Conservation (phyloP, 805 yeast genomes). For the Suhomyces canberraensis region DNA sequence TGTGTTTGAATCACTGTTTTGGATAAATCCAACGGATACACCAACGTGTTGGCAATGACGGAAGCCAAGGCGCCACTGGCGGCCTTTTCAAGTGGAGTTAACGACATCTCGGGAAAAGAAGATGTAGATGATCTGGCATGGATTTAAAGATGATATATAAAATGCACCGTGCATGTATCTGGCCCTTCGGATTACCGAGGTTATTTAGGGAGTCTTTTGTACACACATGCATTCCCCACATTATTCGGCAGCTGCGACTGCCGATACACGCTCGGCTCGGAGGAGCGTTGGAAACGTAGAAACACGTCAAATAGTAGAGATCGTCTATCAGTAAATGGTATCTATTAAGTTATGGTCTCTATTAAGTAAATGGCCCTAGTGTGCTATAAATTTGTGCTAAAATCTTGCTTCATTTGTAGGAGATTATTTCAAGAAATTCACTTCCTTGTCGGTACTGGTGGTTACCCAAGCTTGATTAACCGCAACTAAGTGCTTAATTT, state of each 20-base stretch:
- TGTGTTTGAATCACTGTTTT: slow-evolving; percentile 79
- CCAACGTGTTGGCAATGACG: slow-evolving; percentile 70
- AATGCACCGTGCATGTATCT: neutral
- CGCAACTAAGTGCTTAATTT: slow-evolving; percentile 40
- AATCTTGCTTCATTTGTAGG: too few species aligned
- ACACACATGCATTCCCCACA: slow-evolving; percentile 3
- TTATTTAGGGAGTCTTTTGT: neutral
- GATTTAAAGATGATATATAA: neutral
- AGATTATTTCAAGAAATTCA: neutral
- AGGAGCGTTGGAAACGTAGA: too few species aligned
- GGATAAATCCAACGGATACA: slow-evolving; percentile 77
- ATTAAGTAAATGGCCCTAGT: too few species aligned
- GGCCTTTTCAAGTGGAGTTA: slow-evolving; percentile 73
- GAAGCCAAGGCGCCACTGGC: slow-evolving; percentile 82
- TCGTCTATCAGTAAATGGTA: too few species aligned
- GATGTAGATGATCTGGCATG: neutral
- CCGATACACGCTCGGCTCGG: too few species aligned
- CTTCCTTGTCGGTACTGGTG: slow-evolving; percentile 1
- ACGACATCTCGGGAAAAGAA: slow-evolving; percentile 39
- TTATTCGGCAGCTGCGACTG: too few species aligned
- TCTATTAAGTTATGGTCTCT: too few species aligned
- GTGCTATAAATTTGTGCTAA: too few species aligned
- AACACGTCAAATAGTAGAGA: too few species aligned
- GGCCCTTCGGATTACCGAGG: slow-evolving; percentile 1
- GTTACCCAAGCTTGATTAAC: neutral